These are phyloP conservation scores for Dillenia suffruticosa DNA, from an alignment of 164 flowering plant genomes.

Conservation along the genomic window DNA sequence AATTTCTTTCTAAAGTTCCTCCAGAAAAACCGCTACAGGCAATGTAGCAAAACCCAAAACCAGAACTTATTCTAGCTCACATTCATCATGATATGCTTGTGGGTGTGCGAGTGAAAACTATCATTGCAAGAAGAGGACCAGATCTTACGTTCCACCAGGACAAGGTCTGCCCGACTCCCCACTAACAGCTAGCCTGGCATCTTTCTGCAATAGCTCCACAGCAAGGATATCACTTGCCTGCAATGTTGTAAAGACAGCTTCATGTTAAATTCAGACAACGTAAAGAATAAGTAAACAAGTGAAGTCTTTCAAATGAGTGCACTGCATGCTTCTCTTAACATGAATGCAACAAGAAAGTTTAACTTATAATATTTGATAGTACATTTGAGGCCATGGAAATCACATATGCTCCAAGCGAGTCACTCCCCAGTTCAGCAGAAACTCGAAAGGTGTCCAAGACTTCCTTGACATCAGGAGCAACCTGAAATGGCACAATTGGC, in stretches of 20 bases:
- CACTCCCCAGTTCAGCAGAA: constrained; percentile 94
- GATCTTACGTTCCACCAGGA: constrained; percentile 87
- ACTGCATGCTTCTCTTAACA: too few relatives aligned
- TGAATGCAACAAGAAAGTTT: not conserved
- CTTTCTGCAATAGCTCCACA: constrained; percentile 93
- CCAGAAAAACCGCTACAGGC: too few relatives aligned
- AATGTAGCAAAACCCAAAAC: too few relatives aligned
- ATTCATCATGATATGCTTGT: too few relatives aligned
- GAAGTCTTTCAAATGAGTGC: too few relatives aligned
- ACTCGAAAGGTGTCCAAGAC: constrained; percentile 94
- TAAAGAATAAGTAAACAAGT: too few relatives aligned
- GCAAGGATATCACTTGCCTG: constrained; percentile 99
- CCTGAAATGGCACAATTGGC: constrained; percentile 35
- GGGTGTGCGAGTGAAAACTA: too few relatives aligned
- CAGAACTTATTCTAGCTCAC: too few relatives aligned
- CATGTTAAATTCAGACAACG: not conserved
- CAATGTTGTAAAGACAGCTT: constrained; percentile 1
- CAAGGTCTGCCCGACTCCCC: constrained; percentile 89
- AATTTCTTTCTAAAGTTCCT: too few relatives aligned
- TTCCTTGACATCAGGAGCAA: constrained; percentile 80
- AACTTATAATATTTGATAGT: constrained; percentile 13
- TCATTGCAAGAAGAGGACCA: not conserved
- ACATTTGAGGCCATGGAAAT: constrained; percentile 98
- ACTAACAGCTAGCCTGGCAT: constrained; percentile 83
- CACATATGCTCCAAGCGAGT: constrained; percentile 94